These are phyloP conservation scores for Stemphylium beticola DNA, from an alignment of 2,329 filamentous ascomycete species.

Conservation along the genomic window DNA sequence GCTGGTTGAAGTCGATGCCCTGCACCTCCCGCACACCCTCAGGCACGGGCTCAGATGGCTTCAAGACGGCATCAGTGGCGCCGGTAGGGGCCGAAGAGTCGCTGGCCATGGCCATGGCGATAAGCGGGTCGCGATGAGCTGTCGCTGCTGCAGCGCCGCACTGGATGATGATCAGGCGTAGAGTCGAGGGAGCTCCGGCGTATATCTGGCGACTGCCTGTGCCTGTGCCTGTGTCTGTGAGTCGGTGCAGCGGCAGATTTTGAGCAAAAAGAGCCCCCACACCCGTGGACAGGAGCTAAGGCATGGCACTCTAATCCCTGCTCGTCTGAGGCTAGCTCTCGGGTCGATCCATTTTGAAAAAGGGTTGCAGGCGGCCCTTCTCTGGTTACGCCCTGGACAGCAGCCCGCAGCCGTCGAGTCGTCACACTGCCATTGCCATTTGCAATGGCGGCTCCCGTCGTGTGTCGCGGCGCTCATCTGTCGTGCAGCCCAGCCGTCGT, in stretches of 20 bases:
- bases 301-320: conserved; percentile 14
- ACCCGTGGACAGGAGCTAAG: conserved; percentile 10
- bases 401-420: not conserved
- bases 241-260: conserved; percentile 19
- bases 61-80: conserved; percentile 79
- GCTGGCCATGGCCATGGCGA: conserved; percentile 12
- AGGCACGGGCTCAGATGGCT: conserved; percentile 82
- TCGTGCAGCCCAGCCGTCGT: not conserved
- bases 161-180: not conserved
- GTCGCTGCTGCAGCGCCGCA: conserved; percentile 3
- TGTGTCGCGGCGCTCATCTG: not conserved
- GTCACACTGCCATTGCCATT: not conserved
- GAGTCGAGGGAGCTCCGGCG: not conserved
- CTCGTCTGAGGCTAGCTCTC: conserved; percentile 8
- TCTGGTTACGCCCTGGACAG: not conserved
- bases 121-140: not conserved
- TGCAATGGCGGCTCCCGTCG: too few species aligned
- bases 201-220: conserved; percentile 2
- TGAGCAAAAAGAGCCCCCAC: conserved; percentile 17
- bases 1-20: conserved; percentile 90
- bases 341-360: conserved; percentile 16
- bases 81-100: conserved; percentile 48
- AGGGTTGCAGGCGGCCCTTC: conserved; percentile 1
- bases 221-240: conserved; percentile 2
- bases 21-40: conserved; percentile 79